A percentile compares a stretch with the other conserved stretches of the same genome.
phyloP scores from a whole-genome alignment of 2,329 filamentous ascomycete genomes.

The Cytospora schulzeri region DNA sequence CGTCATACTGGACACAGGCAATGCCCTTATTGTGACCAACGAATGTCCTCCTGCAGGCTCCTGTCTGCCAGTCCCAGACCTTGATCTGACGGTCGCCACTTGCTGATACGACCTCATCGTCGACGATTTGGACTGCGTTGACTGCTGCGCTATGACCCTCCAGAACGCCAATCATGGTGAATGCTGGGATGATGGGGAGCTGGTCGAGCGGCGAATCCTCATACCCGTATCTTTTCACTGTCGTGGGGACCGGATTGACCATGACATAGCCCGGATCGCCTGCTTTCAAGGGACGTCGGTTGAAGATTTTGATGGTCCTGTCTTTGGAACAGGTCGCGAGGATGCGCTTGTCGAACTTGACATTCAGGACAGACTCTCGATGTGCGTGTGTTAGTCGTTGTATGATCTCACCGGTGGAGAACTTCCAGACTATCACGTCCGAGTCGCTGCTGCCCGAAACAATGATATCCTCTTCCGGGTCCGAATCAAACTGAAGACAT shows the following conservation, averaged over 20 bases:
- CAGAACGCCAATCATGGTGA: constrained; percentile 75
- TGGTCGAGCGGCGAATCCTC: constrained; percentile 49
- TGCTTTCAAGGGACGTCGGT: constrained; percentile 67
- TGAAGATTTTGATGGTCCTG: constrained; percentile 96
- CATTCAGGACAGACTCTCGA: constrained; percentile 86
- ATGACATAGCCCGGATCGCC: constrained; percentile 59
- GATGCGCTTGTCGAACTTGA: constrained; percentile 88
- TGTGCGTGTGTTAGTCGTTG: constrained; percentile 79
- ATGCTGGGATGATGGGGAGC: constrained; percentile 62
- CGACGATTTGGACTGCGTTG: constrained; percentile 90
- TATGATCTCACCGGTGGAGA: constrained; percentile 84
- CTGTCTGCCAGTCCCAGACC: constrained; percentile 87
- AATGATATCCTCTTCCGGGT: constrained; percentile 85
- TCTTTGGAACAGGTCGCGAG: constrained; percentile 98
- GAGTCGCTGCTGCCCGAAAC: constrained; percentile 94
- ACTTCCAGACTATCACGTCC: constrained; percentile 87
- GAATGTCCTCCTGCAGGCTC: constrained; percentile 74
- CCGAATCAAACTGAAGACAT: constrained; percentile 92
- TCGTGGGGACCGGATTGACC: constrained; percentile 56
- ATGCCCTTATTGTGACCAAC: constrained; percentile 93
- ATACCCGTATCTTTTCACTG: constrained; percentile 58
- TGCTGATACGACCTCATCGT: constrained; percentile 86
- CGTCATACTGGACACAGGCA: constrained; percentile 96
- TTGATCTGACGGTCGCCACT: constrained; percentile 94
- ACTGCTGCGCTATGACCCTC: constrained; percentile 89